A percentile compares a stretch with the other conserved stretches of the same genome.
phyloP scores from a whole-genome alignment of 2,329 filamentous ascomycete genomes.

The Cladosporium sp. region DNA sequence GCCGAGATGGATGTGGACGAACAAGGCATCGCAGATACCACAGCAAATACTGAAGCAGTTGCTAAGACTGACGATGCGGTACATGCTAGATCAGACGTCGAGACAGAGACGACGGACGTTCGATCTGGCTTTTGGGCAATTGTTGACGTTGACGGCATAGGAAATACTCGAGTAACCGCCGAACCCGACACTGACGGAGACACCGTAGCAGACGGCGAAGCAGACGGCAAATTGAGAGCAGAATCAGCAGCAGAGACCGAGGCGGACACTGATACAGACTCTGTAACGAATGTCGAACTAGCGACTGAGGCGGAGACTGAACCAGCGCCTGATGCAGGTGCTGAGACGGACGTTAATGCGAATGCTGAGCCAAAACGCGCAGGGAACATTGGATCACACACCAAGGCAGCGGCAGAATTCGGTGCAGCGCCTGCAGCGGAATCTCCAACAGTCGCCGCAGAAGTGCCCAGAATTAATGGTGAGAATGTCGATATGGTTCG shows the following conservation, averaged over 20 bases:
- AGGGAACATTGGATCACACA: slow-evolving; percentile 11
- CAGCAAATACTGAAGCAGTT: slow-evolving; percentile 11
- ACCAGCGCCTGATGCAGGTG: slow-evolving; percentile 8
- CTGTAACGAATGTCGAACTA: slow-evolving; percentile 7
- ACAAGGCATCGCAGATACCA: slow-evolving; percentile 8
- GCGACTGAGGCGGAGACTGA: slow-evolving; percentile 1
- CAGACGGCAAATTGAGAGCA: slow-evolving; percentile 1
- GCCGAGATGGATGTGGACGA: slow-evolving; percentile 2
- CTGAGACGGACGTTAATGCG: slow-evolving; percentile 5
- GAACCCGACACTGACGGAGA: not conserved
- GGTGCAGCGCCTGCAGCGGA: not conserved
- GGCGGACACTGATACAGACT: slow-evolving; percentile 7
- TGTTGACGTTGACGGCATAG: slow-evolving; percentile 6
- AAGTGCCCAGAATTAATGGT: not conserved
- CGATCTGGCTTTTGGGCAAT: slow-evolving; percentile 11
- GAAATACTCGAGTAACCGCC: slow-evolving; percentile 2
- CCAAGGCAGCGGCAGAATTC: not conserved
- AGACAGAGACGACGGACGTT: slow-evolving; percentile 3
- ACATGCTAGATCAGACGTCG: slow-evolving; percentile 3
- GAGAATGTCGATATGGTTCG: not conserved
- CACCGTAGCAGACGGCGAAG: slow-evolving; percentile 7
- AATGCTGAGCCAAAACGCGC: slow-evolving; percentile 9
- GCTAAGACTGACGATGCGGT: slow-evolving; percentile 3
- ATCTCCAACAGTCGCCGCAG: slow-evolving; percentile 1
- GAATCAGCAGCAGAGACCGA: slow-evolving; percentile 3